Conservation (phyloP, 1,284 basidiomycete species). For the Polyporus tsugae region DNA sequence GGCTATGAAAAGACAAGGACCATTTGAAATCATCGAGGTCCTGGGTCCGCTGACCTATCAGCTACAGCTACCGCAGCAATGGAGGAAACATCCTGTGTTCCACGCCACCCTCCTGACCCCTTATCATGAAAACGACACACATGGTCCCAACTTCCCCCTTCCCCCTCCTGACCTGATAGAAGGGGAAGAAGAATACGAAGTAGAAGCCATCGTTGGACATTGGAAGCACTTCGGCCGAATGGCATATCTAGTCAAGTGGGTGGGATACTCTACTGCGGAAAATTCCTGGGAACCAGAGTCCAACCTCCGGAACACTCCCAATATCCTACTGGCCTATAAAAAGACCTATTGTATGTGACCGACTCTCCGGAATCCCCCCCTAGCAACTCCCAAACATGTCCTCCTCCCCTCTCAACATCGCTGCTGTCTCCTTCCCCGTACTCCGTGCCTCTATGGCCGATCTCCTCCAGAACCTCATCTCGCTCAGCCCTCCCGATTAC, state of each 20-base stretch:
- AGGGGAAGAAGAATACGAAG: constrained; percentile 27
- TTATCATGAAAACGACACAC: constrained; percentile 23
- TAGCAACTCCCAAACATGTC: neutral
- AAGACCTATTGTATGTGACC: neutral
- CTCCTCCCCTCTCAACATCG: neutral
- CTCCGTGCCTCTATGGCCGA: too few relatives aligned
- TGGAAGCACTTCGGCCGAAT: neutral
- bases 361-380: neutral
- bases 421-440: too few relatives aligned
- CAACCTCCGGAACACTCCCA: neutral
- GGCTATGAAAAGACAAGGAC: constrained; percentile 1
- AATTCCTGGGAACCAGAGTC: constrained; percentile 4
- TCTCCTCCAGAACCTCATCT: too few relatives aligned
- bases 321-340: neutral
- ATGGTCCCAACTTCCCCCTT: constrained; percentile 18
- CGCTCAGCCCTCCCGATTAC: too few relatives aligned
- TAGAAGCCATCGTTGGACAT: constrained; percentile 26
- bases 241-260: constrained; percentile 26
- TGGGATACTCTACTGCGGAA: constrained; percentile 10
- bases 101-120: constrained; percentile 18
- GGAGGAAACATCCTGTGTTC: constrained; percentile 22
- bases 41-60: neutral
- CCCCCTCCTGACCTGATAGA: constrained; percentile 23
- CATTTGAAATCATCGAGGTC: constrained; percentile 3
- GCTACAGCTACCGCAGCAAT: neutral